Evolutionary conservation across 805 yeast genomes (phyloP), one percentile per base, ranked within the genome.

Genomic region (Metschnikowia picachoensis): DNA sequence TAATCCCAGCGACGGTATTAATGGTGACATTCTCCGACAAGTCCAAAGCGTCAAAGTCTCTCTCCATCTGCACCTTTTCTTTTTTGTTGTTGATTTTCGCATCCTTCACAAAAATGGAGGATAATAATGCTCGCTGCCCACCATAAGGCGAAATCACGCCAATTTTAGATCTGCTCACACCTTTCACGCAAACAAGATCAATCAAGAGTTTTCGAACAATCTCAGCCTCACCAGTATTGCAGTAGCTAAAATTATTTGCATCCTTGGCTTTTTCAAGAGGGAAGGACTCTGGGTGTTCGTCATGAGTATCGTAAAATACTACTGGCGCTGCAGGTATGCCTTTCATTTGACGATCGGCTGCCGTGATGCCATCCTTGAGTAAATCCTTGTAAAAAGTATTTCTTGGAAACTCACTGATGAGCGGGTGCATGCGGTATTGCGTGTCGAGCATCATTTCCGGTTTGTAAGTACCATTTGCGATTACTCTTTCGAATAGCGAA

Each of bases 121-220:
- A 77, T 41, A 91, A 69, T 60, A 83, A 89, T 0, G 89, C 86
- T 51, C 96, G 72, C 67, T 91, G 97, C 30, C 96, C 97, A 62
- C 88, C 95, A 64, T 91, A 91, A 0, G 97, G 97, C 6, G 97
- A 89, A 43, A 91, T 83, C 30, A 91, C 85, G 61, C 97, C 97
- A 60, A 91, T 91, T 13, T 44, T 44, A 13, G 74, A 74, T 0
- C 96, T 91, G 38, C 71, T 63, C 9, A 91, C 45, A 1, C 28
- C 20, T 35, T 20, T 35, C 8, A 85, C 88, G 50, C 74, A 77
- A 60, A 88, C 83, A 39, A 89, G 70, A 51, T 77, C 71, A 0
- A 91, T 80, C 34, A 91, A 80, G 20, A 86, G 72, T 59, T 84
- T 80, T 61, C 87, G 96, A 58, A 89, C 85, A 56, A 83, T 86